These are phyloP conservation scores for Gleditsia sinensis DNA, from an alignment of 306 rosid genomes.

Conservation along the genomic window DNA sequence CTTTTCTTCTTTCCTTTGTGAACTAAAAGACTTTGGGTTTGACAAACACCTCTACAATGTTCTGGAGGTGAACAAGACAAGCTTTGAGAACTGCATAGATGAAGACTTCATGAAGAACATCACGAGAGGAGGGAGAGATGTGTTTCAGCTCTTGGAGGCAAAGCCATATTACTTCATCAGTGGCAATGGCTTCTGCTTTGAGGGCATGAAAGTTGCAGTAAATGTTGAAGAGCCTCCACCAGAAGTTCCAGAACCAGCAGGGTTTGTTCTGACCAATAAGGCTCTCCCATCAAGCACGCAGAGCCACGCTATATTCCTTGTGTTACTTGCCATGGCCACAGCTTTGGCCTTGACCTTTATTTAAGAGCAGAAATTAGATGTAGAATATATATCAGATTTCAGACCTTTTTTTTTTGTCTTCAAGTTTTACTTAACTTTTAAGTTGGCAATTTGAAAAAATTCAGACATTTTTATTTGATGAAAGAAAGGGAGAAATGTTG, in stretches of 20 bases:
- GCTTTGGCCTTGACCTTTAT: constrained; percentile 2
- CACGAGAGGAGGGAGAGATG: constrained; percentile 57
- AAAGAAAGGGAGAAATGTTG: neutral
- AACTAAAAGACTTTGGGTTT: constrained; percentile 47
- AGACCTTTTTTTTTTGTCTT: neutral
- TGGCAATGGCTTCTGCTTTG: constrained; percentile 51
- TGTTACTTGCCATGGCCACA: neutral
- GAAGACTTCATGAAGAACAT: constrained; percentile 31
- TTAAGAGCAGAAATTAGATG: neutral
- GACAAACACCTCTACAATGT: constrained; percentile 37
- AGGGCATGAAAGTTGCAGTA: constrained; percentile 58
- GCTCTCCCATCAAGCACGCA: neutral
- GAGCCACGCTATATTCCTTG: neutral
- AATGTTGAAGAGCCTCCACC: constrained; percentile 8
- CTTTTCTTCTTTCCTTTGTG: neutral
- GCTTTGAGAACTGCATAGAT: constrained; percentile 41
- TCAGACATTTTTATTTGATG: neutral
- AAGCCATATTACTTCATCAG: constrained; percentile 51
- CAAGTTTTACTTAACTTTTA: neutral
- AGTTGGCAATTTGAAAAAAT: neutral
- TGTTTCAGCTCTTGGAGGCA: constrained; percentile 34
- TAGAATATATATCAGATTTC: neutral
- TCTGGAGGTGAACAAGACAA: constrained; percentile 49
- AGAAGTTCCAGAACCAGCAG: neutral
- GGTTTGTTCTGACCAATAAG: neutral